Percentiles rank a stretch among this genome's conserved stretches.
Conservation (phyloP, 495 filamentous ascomycete species). For the Oidiodendron maius region DNA sequence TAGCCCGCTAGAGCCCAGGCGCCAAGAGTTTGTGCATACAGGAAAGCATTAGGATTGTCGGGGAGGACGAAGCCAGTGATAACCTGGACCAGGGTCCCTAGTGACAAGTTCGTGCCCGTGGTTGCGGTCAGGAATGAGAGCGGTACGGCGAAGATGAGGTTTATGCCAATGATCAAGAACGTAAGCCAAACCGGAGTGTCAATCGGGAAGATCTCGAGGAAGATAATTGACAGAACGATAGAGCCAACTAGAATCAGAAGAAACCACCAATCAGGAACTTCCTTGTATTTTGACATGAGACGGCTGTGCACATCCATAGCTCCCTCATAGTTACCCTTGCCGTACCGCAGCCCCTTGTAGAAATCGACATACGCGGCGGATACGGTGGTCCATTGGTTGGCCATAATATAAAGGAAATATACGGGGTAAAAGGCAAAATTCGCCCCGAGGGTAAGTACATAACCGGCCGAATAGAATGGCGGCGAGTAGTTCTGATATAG, state of each 20-base stretch:
- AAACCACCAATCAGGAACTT: slow-evolving; percentile 64
- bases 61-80: slow-evolving; percentile 58
- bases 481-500: slow-evolving; percentile 55
- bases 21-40: slow-evolving; percentile 59
- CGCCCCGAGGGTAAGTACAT: slow-evolving; percentile 52
- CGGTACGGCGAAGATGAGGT: slow-evolving; percentile 21
- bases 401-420: slow-evolving; percentile 45
- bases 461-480: slow-evolving; percentile 54
- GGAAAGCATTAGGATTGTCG: slow-evolving; percentile 55
- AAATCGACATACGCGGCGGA: slow-evolving; percentile 9
- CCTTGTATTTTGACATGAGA: slow-evolving; percentile 53
- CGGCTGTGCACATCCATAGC: slow-evolving; percentile 62
- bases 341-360: slow-evolving; percentile 44
- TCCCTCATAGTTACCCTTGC: slow-evolving; percentile 42
- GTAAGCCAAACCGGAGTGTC: slow-evolving; percentile 11
- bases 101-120: slow-evolving; percentile 30
- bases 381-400: slow-evolving; percentile 42
- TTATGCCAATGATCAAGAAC: slow-evolving; percentile 25
- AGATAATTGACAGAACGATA: slow-evolving; percentile 45
- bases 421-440: slow-evolving; percentile 54
- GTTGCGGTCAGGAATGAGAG: slow-evolving; percentile 28
- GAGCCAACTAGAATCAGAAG: slow-evolving; percentile 38
- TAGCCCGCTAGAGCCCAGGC: slow-evolving; percentile 51
- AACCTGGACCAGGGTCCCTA: slow-evolving; percentile 57
- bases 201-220: slow-evolving; percentile 38